A percentile compares a stretch with the other conserved stretches of the same genome.
Conservation (phyloP, 306 rosid species). For the Hippophae gyantsensis region DNA sequence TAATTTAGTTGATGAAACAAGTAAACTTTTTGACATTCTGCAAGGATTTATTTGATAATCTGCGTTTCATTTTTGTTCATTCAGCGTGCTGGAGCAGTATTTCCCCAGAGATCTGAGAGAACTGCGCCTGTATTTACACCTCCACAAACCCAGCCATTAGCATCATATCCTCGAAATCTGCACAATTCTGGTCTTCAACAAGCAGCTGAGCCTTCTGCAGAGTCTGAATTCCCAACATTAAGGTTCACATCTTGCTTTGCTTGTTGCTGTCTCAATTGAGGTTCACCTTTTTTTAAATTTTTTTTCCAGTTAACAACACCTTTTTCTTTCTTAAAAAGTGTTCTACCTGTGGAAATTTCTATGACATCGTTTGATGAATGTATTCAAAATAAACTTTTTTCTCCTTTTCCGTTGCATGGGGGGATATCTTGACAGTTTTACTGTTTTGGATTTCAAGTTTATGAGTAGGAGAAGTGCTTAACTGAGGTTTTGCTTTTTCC, state of each 20-base stretch:
- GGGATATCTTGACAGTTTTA: no score
- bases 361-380: no score
- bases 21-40: neutral
- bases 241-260: conserved; percentile 40
- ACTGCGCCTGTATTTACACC: conserved; percentile 89
- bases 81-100: conserved; percentile 90
- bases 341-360: no score
- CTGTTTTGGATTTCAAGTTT: no score
- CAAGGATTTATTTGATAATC: no score
- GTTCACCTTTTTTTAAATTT: neutral
- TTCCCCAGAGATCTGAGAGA: conserved; percentile 75
- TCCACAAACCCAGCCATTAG: conserved; percentile 74
- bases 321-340: neutral
- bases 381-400: no score
- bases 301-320: neutral
- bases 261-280: conserved; percentile 12
- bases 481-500: no score
- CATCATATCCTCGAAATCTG: conserved; percentile 70
- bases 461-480: no score
- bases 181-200: conserved; percentile 37
- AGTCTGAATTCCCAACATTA: conserved; percentile 79
- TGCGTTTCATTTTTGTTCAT: conserved; percentile 5
- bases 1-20: neutral
- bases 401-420: no score
- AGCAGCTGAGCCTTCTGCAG: conserved; percentile 61